phyloP scores from a whole-genome alignment of 2,329 filamentous ascomycete genomes.

The Penicillium vulpinum region DNA sequence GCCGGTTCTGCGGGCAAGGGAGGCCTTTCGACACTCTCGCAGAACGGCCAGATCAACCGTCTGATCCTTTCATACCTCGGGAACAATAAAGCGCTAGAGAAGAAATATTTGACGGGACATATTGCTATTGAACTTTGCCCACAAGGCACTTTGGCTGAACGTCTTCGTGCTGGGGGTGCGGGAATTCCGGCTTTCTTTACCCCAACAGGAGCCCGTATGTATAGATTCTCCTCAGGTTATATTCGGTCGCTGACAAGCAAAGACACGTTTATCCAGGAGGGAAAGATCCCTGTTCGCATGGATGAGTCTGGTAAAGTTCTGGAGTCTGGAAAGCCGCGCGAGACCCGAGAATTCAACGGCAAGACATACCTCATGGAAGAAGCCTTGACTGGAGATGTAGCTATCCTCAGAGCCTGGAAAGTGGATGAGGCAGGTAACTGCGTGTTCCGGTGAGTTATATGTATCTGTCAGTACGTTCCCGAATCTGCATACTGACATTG shows the following conservation, averaged over 20 bases:
- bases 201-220: conserved; percentile 67
- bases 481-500: background rate
- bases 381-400: conserved; percentile 72
- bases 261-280: conserved; percentile 43
- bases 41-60: conserved; percentile 68
- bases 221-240: background rate
- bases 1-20: conserved; percentile 68
- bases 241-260: background rate
- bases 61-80: conserved; percentile 76
- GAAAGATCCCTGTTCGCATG: conserved; percentile 66
- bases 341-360: conserved; percentile 71
- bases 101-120: conserved; percentile 71
- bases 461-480: too few species aligned
- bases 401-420: conserved; percentile 74
- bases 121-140: conserved; percentile 75
- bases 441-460: conserved; percentile 63
- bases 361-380: conserved; percentile 76
- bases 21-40: conserved; percentile 67
- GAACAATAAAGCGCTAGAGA: conserved; percentile 73
- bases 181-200: conserved; percentile 82
- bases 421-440: conserved; percentile 76
- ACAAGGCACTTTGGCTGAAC: conserved; percentile 56
- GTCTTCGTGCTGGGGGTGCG: conserved; percentile 69
- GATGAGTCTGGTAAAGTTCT: conserved; percentile 80
- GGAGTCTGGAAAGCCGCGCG: conserved; percentile 65